Evolutionary conservation across 208 protist genomes (phyloP), one percentile per base, ranked within the genome.

Genomic region (Endotrypanum monterogeii): DNA sequence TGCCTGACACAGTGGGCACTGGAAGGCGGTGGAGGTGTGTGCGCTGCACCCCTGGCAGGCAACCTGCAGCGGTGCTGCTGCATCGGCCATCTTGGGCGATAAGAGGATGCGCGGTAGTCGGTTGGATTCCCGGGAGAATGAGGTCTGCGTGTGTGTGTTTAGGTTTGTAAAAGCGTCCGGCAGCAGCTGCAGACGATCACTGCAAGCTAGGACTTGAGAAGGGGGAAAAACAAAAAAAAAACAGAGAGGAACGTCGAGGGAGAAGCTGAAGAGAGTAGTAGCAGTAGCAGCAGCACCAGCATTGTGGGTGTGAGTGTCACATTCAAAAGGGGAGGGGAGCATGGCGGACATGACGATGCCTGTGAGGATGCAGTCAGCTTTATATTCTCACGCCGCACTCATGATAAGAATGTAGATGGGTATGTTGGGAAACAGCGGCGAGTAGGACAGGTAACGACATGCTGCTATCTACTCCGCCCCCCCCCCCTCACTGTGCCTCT

Each of bases 1-100:
- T 0, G 92, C 92, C 60, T 97, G 87, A 76, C 92, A 97, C 30
- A 97, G 82, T 7, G 92, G 92, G 58, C 92, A 97, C 74, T 97
- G 92, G 70, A 94, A 91, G 37, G 71, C 71, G 18, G 69, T 66
- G 9, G 82, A 82, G 28, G 86, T 85, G 39, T 70, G 6, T 41
- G 81, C 67, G 37, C 74, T 83, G 69, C 91, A 96, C 39, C 86
- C 91, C 63, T 92, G 80, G 65, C 91, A 96, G 35, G 30, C 37
- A 30, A 63, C 75, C 30, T n/a, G 39, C 32, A 16, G 28, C 57
- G 57, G 48, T n/a, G 54, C 25, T 25, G 39, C 56, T 28, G 28
- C 9, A 9, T 39, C 44, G 23, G 58, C 37, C 60, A 67, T 74
- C 57, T 46, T 39, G n/a, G 39, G 35, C 25, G 32, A 48, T n/a